Conservation (phyloP, 106 monocot species). For the Apostasia ramifera region DNA sequence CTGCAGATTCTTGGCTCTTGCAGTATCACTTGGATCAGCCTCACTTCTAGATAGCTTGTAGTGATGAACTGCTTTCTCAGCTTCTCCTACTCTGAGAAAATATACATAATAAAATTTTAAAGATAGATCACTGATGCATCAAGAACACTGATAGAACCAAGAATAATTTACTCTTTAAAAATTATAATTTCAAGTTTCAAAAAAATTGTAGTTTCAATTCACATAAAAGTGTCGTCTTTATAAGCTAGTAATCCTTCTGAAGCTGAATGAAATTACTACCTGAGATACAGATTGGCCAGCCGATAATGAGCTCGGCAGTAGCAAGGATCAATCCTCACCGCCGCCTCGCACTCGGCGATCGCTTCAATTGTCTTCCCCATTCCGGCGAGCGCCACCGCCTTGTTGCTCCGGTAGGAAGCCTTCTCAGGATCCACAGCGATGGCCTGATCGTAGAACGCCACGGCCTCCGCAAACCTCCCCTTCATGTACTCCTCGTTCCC, state of each 20-base stretch:
- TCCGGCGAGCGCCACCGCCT: constrained; percentile 38
- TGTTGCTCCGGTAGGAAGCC: constrained; percentile 56
- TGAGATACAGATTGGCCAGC: constrained; percentile 43
- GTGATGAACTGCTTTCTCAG: constrained; percentile 32
- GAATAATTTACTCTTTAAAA: background rate
- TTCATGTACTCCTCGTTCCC: constrained; percentile 53
- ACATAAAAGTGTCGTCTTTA: background rate
- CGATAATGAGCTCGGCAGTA: constrained; percentile 42
- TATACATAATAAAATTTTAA: no score
- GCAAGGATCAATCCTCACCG: constrained; percentile 42
- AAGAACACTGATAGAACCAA: background rate
- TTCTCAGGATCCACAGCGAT: constrained; percentile 24
- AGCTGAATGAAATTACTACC: constrained; percentile 12
- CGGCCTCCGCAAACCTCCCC: constrained; percentile 39
- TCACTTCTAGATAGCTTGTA: constrained; percentile 25
- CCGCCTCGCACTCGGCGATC: constrained; percentile 38
- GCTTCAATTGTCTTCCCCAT: constrained; percentile 53
- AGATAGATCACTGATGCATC: background rate
- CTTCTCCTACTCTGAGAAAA: constrained; percentile 32
- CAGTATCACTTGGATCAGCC: constrained; percentile 13
- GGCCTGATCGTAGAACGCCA: constrained; percentile 38
- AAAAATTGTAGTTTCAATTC: background rate
- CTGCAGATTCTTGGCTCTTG: constrained; percentile 14
- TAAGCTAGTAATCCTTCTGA: background rate
- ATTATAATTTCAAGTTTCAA: background rate